Evolutionary conservation across 495 filamentous ascomycete species (phyloP).

Genomic region (Aspergillus funiculosus): DNA sequence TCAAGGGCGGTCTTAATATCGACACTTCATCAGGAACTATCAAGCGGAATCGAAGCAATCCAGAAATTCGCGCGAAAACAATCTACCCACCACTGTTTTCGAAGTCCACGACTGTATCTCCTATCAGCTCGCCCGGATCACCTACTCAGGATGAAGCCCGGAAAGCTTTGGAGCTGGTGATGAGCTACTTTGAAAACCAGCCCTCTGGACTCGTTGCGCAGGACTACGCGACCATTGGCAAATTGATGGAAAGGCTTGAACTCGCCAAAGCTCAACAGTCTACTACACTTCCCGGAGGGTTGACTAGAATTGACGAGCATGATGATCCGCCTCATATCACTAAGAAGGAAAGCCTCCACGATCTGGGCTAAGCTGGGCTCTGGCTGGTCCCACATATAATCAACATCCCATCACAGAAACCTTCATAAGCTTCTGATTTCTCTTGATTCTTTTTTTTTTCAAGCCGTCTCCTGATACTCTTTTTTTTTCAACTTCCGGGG

Average conservation of each 20-base stretch:
- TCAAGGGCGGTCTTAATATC: slow-evolving; percentile 10
- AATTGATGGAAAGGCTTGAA: slow-evolving; percentile 83
- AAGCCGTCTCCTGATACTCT: slow-evolving; percentile 11
- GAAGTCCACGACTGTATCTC: slow-evolving; percentile 36
- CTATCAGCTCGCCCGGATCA: slow-evolving; percentile 43
- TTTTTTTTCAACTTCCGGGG: slow-evolving; percentile 13
- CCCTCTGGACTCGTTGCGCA: slow-evolving; percentile 63
- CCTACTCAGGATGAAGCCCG: slow-evolving; percentile 88
- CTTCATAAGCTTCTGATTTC: background rate
- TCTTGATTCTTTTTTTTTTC: slow-evolving; percentile 3
- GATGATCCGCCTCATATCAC: slow-evolving; percentile 32
- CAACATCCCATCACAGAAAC: background rate
- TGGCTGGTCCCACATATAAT: background rate
- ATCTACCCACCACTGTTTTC: slow-evolving; percentile 45
- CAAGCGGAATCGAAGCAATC: slow-evolving; percentile 43
- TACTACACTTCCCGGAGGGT: slow-evolving; percentile 56
- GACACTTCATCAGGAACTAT: slow-evolving; percentile 30
- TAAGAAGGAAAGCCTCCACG: slow-evolving; percentile 53
- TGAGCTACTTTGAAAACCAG: slow-evolving; percentile 77
- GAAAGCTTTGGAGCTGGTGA: slow-evolving; percentile 75
- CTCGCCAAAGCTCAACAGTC: slow-evolving; percentile 51
- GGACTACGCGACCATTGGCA: slow-evolving; percentile 77
- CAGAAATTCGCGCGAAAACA: slow-evolving; percentile 39
- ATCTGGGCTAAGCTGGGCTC: slow-evolving; percentile 28
- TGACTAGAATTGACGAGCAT: slow-evolving; percentile 58